Evolutionary conservation across 2,329 filamentous ascomycete species (phyloP).

Genomic region (Colletotrichum siamense): DNA sequence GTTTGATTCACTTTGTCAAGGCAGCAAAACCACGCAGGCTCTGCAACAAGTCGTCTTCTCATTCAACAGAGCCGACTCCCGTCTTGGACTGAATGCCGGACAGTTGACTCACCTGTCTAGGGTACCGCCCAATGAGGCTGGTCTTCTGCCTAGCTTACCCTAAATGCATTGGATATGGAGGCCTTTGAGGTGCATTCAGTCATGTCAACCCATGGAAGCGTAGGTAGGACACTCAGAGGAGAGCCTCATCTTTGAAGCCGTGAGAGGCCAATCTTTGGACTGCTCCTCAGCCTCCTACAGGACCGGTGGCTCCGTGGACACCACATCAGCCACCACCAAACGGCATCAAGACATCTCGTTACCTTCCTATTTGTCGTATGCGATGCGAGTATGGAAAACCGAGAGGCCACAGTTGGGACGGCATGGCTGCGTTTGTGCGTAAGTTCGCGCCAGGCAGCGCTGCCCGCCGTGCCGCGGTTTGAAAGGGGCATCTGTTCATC

Average conservation of each 20-base stretch:
- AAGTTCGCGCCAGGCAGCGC: background rate
- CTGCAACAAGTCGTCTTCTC: background rate
- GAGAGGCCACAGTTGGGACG: background rate
- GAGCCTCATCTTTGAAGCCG: background rate
- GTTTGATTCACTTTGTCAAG: background rate
- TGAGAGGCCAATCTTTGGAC: background rate
- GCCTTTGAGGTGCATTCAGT: background rate
- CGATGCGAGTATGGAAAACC: background rate
- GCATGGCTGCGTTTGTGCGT: background rate
- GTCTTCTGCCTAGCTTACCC: background rate
- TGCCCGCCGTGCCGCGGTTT: background rate
- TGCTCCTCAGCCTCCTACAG: background rate
- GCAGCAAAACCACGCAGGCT: background rate
- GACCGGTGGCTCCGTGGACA: background rate
- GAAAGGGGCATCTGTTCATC: background rate
- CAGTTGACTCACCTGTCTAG: background rate
- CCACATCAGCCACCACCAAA: background rate
- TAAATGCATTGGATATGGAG: background rate
- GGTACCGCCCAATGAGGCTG: background rate
- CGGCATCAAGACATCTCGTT: background rate
- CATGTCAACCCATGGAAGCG: background rate
- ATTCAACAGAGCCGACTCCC: background rate
- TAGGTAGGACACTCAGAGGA: background rate
- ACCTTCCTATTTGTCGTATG: background rate
- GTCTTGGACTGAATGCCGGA: background rate